Evolutionary conservation across 2,329 filamentous ascomycete genomes (phyloP).

Genomic region (Neonectria faginata): DNA sequence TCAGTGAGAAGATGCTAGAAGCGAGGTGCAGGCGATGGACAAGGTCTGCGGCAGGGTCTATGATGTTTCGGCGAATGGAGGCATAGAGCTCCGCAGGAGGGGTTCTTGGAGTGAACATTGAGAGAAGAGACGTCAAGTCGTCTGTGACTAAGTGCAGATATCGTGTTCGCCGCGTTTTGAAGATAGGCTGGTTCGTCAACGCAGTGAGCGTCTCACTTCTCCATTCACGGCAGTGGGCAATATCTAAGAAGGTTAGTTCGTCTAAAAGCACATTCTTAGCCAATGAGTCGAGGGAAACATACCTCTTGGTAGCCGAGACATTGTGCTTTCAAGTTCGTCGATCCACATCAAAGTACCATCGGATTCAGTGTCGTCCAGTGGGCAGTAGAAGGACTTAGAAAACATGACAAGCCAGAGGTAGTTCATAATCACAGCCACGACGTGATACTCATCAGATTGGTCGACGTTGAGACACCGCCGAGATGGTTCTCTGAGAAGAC

Average conservation of each 20-base stretch:
- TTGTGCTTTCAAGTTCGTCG: conserved; percentile 48
- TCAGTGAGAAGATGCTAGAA: conserved; percentile 50
- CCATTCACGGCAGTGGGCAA: conserved; percentile 52
- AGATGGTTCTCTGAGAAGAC: conserved; percentile 52
- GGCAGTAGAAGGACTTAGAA: conserved; percentile 53
- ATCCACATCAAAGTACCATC: conserved; percentile 50
- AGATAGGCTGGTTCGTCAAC: conserved; percentile 48
- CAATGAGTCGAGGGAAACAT: conserved; percentile 4
- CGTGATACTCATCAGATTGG: conserved; percentile 52
- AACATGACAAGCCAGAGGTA: conserved; percentile 52
- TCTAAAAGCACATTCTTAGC: not conserved
- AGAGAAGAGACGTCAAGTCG: conserved; percentile 50
- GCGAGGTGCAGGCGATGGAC: conserved; percentile 53
- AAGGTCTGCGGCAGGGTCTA: conserved; percentile 53
- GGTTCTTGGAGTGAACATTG: conserved; percentile 45
- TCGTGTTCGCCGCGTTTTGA: conserved; percentile 46
- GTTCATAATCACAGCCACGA: conserved; percentile 53
- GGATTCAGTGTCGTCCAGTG: conserved; percentile 48
- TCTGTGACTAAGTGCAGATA: conserved; percentile 48
- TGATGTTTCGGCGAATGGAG: conserved; percentile 49
- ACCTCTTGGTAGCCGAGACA: conserved; percentile 52
- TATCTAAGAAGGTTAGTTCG: conserved; percentile 42
- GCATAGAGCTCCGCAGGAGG: conserved; percentile 47
- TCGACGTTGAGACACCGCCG: conserved; percentile 48
- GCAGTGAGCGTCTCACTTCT: conserved; percentile 53